Evolutionary conservation across 139 green algal species (phyloP), one percentile per base, ranked within the genome.

Genomic region (Micractinium conductrix): DNA sequence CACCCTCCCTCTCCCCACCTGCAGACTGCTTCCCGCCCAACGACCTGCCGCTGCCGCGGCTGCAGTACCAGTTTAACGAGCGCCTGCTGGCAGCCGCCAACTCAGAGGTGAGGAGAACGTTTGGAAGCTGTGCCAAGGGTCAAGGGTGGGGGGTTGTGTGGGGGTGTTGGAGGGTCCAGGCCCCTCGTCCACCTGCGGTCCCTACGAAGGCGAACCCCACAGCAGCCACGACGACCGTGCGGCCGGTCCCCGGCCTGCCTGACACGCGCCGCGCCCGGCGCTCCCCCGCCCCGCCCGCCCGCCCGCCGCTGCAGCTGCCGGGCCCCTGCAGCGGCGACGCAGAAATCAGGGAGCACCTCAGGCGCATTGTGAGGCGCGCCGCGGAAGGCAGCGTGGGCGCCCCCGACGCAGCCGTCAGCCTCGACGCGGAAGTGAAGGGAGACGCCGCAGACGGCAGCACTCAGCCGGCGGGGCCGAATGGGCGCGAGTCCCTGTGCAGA

Each of bases 11-110:
- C 68, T 45, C 40, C 40, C 22, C 21, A 8, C 22, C 28, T 58
- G 26, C 70, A 78, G 76, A 80, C 74, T 91, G 43, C 50, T 91
- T 88, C 60, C 73, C 90, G 28, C 91, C 92, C 22, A 95, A 95
- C 68, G 91, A 95, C 80, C 80, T 95, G 37, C 92, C 92, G 8
- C 55, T 93, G 44, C 78, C 91, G 37, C 74, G 78, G 16, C 73
- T 92, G n/a, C 90, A 93, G 58, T 93, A 89, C 71, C 74, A 93
- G 60, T 93, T 93, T 67, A 93, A 93, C 55, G 78, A 93, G 79
- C 83, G 85, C 62, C 44, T 93, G 26, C 67, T 92, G 33, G 74
- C 89, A 2, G 79, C 72, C 12, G 71, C 88, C 37, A 72, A 40
- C n/a, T 43, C 76, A 21, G 21, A 82, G 76, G 76, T 82, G 76